Evolutionary conservation across 306 rosid species (phyloP).

Genomic region (Oemleria cerasiformis): DNA sequence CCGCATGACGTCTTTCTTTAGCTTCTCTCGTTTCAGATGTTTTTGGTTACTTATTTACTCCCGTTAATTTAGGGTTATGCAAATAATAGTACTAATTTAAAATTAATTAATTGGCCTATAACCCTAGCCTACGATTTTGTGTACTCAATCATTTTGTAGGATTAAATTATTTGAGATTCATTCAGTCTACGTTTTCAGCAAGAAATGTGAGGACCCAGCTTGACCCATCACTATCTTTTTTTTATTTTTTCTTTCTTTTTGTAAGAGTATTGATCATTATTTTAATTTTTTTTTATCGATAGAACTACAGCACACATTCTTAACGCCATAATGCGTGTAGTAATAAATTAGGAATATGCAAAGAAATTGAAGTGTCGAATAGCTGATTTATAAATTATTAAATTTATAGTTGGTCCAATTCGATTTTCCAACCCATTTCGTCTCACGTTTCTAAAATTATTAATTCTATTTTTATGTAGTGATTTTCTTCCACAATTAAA

Average conservation of each 20-base stretch:
- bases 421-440: no score
- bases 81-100: neutral
- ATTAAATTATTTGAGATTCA: neutral
- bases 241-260: neutral
- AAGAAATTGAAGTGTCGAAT: no score
- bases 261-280: neutral
- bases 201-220: constrained; percentile 11
- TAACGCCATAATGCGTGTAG: no score
- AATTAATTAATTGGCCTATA: neutral
- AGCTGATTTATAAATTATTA: no score
- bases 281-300: no score
- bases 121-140: neutral
- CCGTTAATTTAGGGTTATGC: constrained; percentile 51
- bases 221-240: neutral
- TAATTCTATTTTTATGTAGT: neutral
- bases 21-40: constrained; percentile 32
- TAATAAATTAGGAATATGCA: no score
- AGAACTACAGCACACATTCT: no score
- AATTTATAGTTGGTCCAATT: no score
- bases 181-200: constrained; percentile 1
- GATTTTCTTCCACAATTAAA: neutral
- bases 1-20: constrained; percentile 53
- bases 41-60: constrained; percentile 17
- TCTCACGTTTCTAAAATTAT: no score
- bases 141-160: neutral